phyloP scores from a whole-genome alignment of 2,329 filamentous ascomycete genomes.

The Cercospora canescens region DNA sequence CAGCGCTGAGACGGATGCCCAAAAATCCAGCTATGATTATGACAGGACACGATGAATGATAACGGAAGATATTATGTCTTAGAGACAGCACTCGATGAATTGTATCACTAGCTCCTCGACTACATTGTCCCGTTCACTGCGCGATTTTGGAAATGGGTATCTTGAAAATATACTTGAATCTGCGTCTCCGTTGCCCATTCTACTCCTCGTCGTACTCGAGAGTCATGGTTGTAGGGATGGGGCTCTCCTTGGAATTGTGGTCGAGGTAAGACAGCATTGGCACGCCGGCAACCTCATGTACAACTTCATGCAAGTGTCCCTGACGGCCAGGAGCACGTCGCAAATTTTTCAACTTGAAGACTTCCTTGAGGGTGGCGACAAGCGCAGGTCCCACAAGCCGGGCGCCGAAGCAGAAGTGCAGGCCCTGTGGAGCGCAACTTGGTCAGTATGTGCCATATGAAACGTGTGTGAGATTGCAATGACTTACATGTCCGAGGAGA shows the following conservation, averaged over 20 bases:
- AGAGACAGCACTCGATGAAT: background rate
- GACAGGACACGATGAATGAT: background rate
- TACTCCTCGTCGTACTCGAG: constrained; percentile 45
- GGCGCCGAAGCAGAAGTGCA: constrained; percentile 45
- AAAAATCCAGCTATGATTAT: background rate
- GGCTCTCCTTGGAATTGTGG: constrained; percentile 48
- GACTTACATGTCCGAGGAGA: constrained; percentile 35
- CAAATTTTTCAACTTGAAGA: constrained; percentile 48
- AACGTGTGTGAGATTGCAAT: background rate
- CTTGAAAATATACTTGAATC: background rate
- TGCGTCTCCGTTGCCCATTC: background rate
- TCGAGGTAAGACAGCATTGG: constrained; percentile 53
- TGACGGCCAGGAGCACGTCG: constrained; percentile 39
- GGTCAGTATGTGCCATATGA: background rate
- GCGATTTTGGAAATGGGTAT: background rate
- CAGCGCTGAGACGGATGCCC: background rate
- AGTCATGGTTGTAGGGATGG: constrained; percentile 46
- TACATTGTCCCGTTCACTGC: background rate
- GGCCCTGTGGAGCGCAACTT: constrained; percentile 30
- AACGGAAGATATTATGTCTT: background rate
- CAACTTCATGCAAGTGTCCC: constrained; percentile 45
- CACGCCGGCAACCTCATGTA: constrained; percentile 50
- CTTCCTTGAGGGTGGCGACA: constrained; percentile 45
- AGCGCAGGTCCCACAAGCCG: constrained; percentile 42
- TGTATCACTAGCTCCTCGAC: background rate